These are phyloP conservation scores for Odontarrhena argentea DNA, from an alignment of 345 rosid genomes.

Conservation along the genomic window DNA sequence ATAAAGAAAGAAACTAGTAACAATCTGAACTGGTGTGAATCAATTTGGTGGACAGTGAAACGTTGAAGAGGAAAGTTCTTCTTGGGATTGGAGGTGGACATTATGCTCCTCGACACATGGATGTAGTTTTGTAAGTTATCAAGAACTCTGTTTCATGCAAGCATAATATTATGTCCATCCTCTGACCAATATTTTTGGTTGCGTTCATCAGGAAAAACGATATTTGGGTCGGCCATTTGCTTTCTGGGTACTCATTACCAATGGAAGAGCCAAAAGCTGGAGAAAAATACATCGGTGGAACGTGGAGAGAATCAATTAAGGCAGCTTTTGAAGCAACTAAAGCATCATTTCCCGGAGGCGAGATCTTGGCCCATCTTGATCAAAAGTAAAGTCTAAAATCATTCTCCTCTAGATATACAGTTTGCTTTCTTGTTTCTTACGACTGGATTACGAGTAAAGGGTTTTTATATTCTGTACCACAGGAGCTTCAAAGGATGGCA, in stretches of 20 bases:
- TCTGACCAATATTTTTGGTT: background rate
- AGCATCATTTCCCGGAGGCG: conserved; percentile 81
- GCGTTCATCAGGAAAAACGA: conserved; percentile 60
- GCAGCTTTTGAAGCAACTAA: conserved; percentile 82
- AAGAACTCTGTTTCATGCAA: background rate
- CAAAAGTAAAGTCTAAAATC: conserved; percentile 66
- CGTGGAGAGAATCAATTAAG: conserved; percentile 78
- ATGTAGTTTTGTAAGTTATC: conserved; percentile 68
- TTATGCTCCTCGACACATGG: conserved; percentile 94
- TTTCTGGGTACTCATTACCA: conserved; percentile 81
- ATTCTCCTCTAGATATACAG: background rate
- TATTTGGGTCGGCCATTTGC: conserved; percentile 90
- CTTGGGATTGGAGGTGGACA: conserved; percentile 94
- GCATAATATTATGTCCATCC: background rate
- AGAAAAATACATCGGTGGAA: conserved; percentile 57
- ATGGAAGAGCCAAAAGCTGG: conserved; percentile 71
- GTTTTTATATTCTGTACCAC: conserved; percentile 25
- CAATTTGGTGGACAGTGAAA: conserved; percentile 47
- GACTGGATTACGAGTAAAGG: background rate
- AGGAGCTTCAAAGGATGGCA: conserved; percentile 98
- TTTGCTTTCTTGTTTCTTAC: background rate
- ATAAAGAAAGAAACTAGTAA: background rate
- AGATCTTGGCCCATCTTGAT: conserved; percentile 89
- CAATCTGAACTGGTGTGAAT: background rate
- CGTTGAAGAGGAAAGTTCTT: conserved; percentile 65